These are phyloP conservation scores for Penicillium concentricum DNA, from an alignment of 2,329 filamentous ascomycete species.

Conservation along the genomic window DNA sequence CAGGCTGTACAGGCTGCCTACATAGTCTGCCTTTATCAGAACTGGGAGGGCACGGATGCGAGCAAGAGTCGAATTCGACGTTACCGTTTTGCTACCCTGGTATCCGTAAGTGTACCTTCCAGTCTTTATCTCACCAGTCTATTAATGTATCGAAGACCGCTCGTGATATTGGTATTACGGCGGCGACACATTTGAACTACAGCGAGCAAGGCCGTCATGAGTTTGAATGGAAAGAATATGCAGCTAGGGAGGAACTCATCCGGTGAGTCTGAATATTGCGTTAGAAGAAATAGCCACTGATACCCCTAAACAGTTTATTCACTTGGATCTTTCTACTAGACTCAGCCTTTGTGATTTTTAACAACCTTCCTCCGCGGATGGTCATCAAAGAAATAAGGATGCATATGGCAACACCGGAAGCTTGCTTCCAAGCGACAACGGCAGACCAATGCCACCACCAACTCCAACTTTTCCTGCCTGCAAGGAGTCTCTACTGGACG, in stretches of 20 bases:
- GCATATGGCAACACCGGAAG: constrained; percentile 35
- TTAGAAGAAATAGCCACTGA: neutral
- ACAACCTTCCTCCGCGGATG: constrained; percentile 44
- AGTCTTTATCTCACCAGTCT: neutral
- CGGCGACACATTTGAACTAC: constrained; percentile 30
- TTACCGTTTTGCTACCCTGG: constrained; percentile 35
- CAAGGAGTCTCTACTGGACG: constrained; percentile 17
- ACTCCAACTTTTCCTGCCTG: constrained; percentile 16
- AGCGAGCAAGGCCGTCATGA: constrained; percentile 24
- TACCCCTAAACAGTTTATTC: constrained; percentile 18
- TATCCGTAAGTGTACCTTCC: constrained; percentile 30
- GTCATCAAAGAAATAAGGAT: constrained; percentile 43
- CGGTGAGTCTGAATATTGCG: constrained; percentile 13
- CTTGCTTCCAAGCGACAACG: constrained; percentile 39
- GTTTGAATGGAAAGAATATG: constrained; percentile 37
- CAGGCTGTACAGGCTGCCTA: constrained; percentile 41
- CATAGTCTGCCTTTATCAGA: constrained; percentile 41
- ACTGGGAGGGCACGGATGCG: constrained; percentile 39
- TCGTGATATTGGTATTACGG: constrained; percentile 32
- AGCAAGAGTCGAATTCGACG: constrained; percentile 38
- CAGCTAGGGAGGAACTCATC: constrained; percentile 37
- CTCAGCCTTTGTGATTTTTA: constrained; percentile 44
- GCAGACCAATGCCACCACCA: constrained; percentile 30
- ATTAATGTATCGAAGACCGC: constrained; percentile 20
- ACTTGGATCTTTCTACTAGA: constrained; percentile 41